Base-by-base conservation (phyloP, 805 yeast genomes). In the Zygosaccharomyces lentus region DNA sequence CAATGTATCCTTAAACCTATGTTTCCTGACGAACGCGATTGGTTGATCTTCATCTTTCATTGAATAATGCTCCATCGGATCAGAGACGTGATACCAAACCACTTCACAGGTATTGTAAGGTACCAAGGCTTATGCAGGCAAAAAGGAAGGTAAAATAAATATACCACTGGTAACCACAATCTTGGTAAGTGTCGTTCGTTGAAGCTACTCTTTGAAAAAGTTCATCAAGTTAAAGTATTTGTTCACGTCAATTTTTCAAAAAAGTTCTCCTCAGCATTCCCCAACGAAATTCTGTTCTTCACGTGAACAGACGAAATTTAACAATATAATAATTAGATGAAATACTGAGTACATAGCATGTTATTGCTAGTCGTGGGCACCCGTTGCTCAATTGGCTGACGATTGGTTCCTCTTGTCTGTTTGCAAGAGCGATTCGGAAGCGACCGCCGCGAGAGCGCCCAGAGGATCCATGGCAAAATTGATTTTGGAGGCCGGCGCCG, bases 391-490 rank as follows among this genome's bases (percentile, higher is more conserved):
- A 3, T 3, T 26, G 29, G 7, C 10, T n/a, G 15, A n/a, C 2
- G 15, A 26, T 25, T 38, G 23, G 6, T 10, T 27, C 6, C 24
- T 26, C 25, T 27, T 27, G 34, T 27, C 41, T 5, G 47, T 38
- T 4, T 56, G 45, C 21, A 47, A 36, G 23, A 53, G 37, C 9
- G 53, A 43, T 9, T 67, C 66, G 3, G 70, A 66, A 8, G 70
- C 70, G 8, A 66, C 59, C 1, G 70, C 70, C 2, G 70, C 70
- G 10, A 66, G 49, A 2, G 69, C 69, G 25, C 69, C 69, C 34
- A 66, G 41, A 5, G 70, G 70, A 42, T 66, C 69, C 43, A 56
- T 58, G 7, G 64, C 58, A 42, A 65, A 65, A 40, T 62, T 61
- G 43, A 53, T 42, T 34, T 43, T 49, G 6, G 48, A 30, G 6